Percentiles rank a stretch among this genome's conserved stretches.
Conservation (phyloP, 1,284 basidiomycete species). For the Leccinum colubrinum region DNA sequence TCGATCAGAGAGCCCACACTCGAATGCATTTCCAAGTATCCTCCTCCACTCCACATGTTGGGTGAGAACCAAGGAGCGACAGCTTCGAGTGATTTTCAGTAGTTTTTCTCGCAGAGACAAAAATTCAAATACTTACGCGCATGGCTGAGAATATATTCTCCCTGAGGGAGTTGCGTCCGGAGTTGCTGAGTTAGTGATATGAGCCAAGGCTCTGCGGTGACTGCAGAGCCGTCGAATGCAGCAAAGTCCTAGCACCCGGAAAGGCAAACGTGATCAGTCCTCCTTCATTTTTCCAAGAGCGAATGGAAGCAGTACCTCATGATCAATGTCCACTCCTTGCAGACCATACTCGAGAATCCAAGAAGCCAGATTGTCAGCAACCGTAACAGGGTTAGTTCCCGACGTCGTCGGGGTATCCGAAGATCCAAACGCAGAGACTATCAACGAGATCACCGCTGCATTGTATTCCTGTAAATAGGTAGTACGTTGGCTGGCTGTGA, state of each 20-base stretch:
- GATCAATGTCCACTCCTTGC: constrained; percentile 58
- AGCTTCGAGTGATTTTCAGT: constrained; percentile 8
- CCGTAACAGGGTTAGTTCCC: constrained; percentile 35
- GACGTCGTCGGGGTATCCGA: constrained; percentile 48
- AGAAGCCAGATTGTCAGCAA: constrained; percentile 44
- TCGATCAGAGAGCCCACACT: constrained; percentile 56
- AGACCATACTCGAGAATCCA: constrained; percentile 49
- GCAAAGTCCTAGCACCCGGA: constrained; percentile 43
- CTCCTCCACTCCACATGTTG: constrained; percentile 38
- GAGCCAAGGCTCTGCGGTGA: constrained; percentile 41
- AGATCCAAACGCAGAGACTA: constrained; percentile 50
- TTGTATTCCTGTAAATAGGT: constrained; percentile 33
- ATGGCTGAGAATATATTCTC: constrained; percentile 37
- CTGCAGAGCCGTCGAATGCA: constrained; percentile 38
- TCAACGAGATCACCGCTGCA: constrained; percentile 45
- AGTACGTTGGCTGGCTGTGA: constrained; percentile 35
- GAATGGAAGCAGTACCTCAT: constrained; percentile 35
- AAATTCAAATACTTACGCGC: constrained; percentile 25
- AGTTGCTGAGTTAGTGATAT: constrained; percentile 42
- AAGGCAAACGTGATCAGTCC: neutral
- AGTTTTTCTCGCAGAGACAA: too few relatives aligned
- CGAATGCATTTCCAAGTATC: constrained; percentile 55
- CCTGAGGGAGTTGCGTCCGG: constrained; percentile 33
- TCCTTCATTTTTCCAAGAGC: neutral
- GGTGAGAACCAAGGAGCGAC: constrained; percentile 32